Evolutionary conservation across 768 basidiomycete species (phyloP).

Genomic region (Xerocomus potaroensis): DNA sequence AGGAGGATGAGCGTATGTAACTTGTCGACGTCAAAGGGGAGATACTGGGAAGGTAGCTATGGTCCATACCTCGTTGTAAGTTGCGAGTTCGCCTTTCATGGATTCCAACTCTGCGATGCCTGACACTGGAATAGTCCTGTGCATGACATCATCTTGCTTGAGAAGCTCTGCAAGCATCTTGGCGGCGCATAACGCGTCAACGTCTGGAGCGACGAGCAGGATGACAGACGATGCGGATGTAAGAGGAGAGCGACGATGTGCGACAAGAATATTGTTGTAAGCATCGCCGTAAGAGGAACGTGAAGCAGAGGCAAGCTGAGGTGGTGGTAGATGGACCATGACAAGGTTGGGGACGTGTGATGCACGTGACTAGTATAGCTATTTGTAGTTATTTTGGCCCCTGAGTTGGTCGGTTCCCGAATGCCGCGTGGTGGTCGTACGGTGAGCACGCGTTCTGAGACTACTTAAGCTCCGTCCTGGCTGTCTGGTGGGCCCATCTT

Average conservation of each 20-base stretch:
- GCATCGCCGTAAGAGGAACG: conserved; percentile 67
- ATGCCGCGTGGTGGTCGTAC: conserved; percentile 25
- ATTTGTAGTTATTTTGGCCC: conserved; percentile 19
- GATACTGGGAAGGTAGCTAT: neutral
- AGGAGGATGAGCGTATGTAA: conserved; percentile 87
- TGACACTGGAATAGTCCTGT: conserved; percentile 85
- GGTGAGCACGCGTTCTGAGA: conserved; percentile 24
- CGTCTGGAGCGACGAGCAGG: conserved; percentile 83
- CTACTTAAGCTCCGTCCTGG: conserved; percentile 27
- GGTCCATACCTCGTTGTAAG: conserved; percentile 60
- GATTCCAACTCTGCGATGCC: conserved; percentile 74
- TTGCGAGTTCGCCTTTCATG: conserved; percentile 59
- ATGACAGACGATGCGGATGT: conserved; percentile 81
- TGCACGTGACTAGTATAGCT: conserved; percentile 12
- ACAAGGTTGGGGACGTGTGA: neutral
- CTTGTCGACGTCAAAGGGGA: conserved; percentile 34
- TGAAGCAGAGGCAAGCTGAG: conserved; percentile 56
- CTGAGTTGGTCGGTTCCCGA: conserved; percentile 7
- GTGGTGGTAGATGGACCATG: conserved; percentile 72
- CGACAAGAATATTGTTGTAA: conserved; percentile 66
- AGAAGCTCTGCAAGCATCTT: conserved; percentile 87
- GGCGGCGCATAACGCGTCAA: conserved; percentile 89
- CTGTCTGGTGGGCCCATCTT: conserved; percentile 6
- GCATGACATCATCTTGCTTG: conserved; percentile 90
- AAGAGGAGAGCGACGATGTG: conserved; percentile 67